phyloP scores from a whole-genome alignment of 1,284 basidiomycete species.

The Quambalaria eucalypti region DNA sequence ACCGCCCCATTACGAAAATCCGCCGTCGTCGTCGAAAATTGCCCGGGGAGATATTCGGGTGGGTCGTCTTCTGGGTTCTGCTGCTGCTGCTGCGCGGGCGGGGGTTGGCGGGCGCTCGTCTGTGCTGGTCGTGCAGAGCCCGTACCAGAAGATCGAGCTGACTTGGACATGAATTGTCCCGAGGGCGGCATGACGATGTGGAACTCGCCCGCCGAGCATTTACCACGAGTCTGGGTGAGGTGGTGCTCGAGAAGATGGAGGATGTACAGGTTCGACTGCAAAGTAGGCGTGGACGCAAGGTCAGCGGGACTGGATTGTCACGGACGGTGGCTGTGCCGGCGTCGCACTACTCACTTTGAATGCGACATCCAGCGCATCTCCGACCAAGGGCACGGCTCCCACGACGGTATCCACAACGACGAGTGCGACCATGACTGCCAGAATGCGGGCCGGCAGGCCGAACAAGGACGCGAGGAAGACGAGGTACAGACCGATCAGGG shows the following conservation, averaged over 20 bases:
- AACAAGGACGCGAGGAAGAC: constrained; percentile 36
- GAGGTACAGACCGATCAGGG: constrained; percentile 37
- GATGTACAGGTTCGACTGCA: neutral
- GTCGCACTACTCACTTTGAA: constrained; percentile 34
- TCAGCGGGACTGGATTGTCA: neutral
- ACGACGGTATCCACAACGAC: constrained; percentile 33
- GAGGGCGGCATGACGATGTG: neutral
- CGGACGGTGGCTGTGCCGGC: neutral
- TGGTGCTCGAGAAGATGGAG: neutral
- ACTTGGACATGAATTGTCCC: neutral
- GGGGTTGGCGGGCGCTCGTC: too few species aligned
- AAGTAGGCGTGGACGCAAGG: neutral
- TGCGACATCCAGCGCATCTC: constrained; percentile 40
- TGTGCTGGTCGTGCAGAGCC: too few species aligned
- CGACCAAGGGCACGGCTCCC: constrained; percentile 42
- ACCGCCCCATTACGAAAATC: neutral
- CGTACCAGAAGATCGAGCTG: too few species aligned
- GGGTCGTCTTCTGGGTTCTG: neutral
- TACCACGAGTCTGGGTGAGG: neutral
- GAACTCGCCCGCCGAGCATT: neutral
- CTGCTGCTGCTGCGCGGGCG: too few species aligned
- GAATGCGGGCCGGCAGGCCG: constrained; percentile 25
- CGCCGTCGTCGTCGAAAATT: neutral
- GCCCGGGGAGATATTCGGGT: neutral
- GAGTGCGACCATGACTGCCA: constrained; percentile 37